Percentiles rank a stretch among this genome's conserved stretches.
Conservation (phyloP, 345 rosid genomes). For the Gynandropsis gynandra region DNA sequence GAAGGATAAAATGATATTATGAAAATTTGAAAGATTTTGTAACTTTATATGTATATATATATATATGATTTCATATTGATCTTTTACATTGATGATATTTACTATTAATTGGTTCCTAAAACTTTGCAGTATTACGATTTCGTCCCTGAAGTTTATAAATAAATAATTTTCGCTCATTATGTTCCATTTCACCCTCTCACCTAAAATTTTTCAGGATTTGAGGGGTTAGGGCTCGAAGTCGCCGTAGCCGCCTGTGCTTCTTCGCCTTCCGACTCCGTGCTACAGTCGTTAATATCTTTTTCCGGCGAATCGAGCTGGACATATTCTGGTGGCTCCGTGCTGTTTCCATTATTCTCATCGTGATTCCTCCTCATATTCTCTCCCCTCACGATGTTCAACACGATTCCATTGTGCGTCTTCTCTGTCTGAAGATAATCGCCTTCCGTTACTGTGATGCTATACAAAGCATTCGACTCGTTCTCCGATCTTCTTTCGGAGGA, state of each 20-base stretch:
- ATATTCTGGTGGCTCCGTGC: conserved; percentile 44
- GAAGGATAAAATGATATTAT: no score
- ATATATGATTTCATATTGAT: no score
- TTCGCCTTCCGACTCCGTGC: conserved; percentile 57
- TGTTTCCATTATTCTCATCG: conserved; percentile 29
- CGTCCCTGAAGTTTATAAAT: no score
- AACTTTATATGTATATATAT: no score
- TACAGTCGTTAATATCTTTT: conserved; percentile 48
- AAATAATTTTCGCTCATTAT: no score
- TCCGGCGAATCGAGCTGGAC: conserved; percentile 60
- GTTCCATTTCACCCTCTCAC: no score
- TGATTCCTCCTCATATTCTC: conserved; percentile 41
- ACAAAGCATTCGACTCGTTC: conserved; percentile 33
- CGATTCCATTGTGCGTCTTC: conserved; percentile 53
- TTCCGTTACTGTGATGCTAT: conserved; percentile 62
- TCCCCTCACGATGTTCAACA: conserved; percentile 66
- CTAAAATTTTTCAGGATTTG: no score
- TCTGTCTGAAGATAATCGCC: conserved; percentile 86
- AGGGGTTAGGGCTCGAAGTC: not conserved
- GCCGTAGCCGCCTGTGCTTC: conserved; percentile 17
- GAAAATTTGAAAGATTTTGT: no score
- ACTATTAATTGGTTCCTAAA: no score
- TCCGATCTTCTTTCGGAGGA: conserved; percentile 40
- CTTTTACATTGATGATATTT: no score
- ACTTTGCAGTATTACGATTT: no score